These are phyloP conservation scores for Mycena sp. DNA, from an alignment of 1,284 basidiomycete genomes.

Conservation along the genomic window DNA sequence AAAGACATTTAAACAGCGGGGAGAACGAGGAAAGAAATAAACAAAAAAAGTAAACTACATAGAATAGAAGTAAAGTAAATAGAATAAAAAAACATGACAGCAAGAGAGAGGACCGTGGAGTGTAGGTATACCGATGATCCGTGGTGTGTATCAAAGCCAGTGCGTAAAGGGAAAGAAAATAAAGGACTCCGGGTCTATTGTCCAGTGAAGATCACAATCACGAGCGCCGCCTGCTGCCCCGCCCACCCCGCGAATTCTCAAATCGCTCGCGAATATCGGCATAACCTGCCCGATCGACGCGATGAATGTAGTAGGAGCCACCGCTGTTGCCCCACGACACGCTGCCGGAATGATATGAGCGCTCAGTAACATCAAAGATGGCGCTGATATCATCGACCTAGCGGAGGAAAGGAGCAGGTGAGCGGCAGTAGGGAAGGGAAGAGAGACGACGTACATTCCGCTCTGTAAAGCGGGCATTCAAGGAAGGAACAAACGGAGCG, in stretches of 20 bases:
- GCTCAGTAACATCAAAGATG: slow-evolving; percentile 77
- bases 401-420: slow-evolving; percentile 1
- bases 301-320: slow-evolving; percentile 77
- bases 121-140: slow-evolving; percentile 5
- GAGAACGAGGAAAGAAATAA: not conserved
- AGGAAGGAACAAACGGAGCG: slow-evolving; percentile 70
- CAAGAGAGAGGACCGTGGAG: not conserved
- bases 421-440: not conserved
- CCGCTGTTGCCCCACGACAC: slow-evolving; percentile 80
- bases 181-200: not conserved
- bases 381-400: slow-evolving; percentile 78
- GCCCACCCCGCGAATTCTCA: slow-evolving; percentile 22
- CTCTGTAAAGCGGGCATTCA: slow-evolving; percentile 74
- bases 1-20: slow-evolving; percentile 10
- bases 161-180: slow-evolving; percentile 4
- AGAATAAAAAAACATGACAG: slow-evolving; percentile 2
- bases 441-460: slow-evolving; percentile 64
- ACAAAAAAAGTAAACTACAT: slow-evolving; percentile 4
- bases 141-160: slow-evolving; percentile 9
- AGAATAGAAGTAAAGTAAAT: not conserved
- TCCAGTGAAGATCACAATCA: not conserved
- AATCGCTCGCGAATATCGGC: slow-evolving; percentile 54
- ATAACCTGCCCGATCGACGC: slow-evolving; percentile 76
- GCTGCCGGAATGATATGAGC: slow-evolving; percentile 70
- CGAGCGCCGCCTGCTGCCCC: slow-evolving; percentile 8